phyloP scores from a whole-genome alignment of 2,329 filamentous ascomycete genomes.

The Ascosphaera aggregata region DNA sequence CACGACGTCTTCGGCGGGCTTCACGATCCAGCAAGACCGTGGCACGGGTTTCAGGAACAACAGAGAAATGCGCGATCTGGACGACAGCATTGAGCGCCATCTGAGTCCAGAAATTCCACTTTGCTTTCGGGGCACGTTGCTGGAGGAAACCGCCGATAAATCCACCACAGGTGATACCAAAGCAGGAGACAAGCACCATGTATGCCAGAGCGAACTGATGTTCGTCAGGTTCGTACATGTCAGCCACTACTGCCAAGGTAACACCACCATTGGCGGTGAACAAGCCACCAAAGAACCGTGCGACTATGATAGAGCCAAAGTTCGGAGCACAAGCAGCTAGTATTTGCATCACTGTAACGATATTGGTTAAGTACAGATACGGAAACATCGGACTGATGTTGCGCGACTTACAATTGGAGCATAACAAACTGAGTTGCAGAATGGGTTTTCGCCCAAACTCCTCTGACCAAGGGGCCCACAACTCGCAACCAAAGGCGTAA shows the following conservation, averaged over 20 bases:
- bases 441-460: slow-evolving; percentile 57
- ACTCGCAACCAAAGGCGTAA: slow-evolving; percentile 66
- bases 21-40: slow-evolving; percentile 34
- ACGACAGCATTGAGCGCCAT: slow-evolving; percentile 32
- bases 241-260: slow-evolving; percentile 40
- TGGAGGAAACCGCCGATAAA: slow-evolving; percentile 24
- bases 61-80: slow-evolving; percentile 26
- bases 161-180: slow-evolving; percentile 27
- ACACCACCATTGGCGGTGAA: slow-evolving; percentile 41
- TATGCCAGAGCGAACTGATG: slow-evolving; percentile 38
- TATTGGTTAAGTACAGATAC: too few relatives aligned
- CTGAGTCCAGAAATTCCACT: slow-evolving; percentile 44
- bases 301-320: slow-evolving; percentile 43
- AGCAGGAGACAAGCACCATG: slow-evolving; percentile 33
- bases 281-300: slow-evolving; percentile 39
- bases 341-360: slow-evolving; percentile 54
- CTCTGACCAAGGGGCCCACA: slow-evolving; percentile 73
- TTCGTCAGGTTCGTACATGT: slow-evolving; percentile 33
- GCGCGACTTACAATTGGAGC: not conserved
- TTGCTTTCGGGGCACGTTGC: slow-evolving; percentile 39
- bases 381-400: too few relatives aligned
- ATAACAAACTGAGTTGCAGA: slow-evolving; percentile 43
- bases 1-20: slow-evolving; percentile 31
- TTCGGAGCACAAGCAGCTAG: slow-evolving; percentile 49
- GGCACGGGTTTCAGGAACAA: slow-evolving; percentile 32